Percentiles rank a stretch among this genome's conserved stretches.
Conservation (phyloP, 192 early-diverging fungal species). For the Linnemannia zychae region DNA sequence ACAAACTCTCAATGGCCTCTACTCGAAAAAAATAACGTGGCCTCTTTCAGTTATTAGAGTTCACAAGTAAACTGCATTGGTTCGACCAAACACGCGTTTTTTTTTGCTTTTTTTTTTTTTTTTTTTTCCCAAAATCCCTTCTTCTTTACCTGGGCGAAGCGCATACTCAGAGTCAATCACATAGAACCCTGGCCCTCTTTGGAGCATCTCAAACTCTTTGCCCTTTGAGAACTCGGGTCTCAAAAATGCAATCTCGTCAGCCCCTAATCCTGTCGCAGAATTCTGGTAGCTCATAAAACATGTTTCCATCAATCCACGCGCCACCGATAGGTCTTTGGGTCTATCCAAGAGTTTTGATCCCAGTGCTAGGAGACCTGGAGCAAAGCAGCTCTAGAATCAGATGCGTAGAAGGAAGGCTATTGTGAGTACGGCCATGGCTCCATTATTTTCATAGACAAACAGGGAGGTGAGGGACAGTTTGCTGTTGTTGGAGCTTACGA, state of each 20-base stretch:
- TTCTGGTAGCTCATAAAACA: conserved; percentile 65
- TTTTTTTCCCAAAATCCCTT: not conserved
- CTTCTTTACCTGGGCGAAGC: conserved; percentile 55
- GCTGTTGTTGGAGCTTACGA: conserved; percentile 27
- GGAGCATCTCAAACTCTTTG: conserved; percentile 39
- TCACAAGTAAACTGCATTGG: not conserved
- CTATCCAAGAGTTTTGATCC: conserved; percentile 64
- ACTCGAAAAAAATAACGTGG: not conserved
- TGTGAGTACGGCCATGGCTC: not conserved
- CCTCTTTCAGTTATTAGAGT: too few relatives aligned
- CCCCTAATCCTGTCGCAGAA: conserved; percentile 35
- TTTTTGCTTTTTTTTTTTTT: not conserved
- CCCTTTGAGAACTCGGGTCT: conserved; percentile 20
- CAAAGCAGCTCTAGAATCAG: conserved; percentile 72
- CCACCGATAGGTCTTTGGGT: conserved; percentile 69
- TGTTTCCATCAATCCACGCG: conserved; percentile 74
- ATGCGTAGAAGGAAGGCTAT: not conserved
- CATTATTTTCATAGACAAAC: too few relatives aligned
- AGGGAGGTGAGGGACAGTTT: not conserved
- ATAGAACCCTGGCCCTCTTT: conserved; percentile 14
- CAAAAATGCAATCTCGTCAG: conserved; percentile 47
- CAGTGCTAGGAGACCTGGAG: conserved; percentile 77
- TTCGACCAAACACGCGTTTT: not conserved
- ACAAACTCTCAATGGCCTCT: conserved; percentile 40
- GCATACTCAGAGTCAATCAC: conserved; percentile 57